These are phyloP conservation scores for Kipferlia bialata DNA, from an alignment of 78 protist species.

Conservation along the genomic window DNA sequence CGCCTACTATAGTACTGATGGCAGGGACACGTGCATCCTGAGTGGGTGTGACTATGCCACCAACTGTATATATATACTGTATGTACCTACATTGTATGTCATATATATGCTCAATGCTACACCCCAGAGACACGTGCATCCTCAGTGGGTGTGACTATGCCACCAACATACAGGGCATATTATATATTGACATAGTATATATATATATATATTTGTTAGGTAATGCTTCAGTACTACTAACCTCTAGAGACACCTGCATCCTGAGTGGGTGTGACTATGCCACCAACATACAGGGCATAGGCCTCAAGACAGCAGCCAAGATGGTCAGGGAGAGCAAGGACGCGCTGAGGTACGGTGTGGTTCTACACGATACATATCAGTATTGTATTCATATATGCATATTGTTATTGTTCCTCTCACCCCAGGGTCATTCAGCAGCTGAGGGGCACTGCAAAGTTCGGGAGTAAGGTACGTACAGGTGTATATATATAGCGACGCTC, in stretches of 20 bases:
- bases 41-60: no score
- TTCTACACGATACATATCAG: no score
- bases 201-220: background rate
- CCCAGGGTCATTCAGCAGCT: no score
- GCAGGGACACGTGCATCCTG: slow-evolving; percentile 62
- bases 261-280: slow-evolving; percentile 89
- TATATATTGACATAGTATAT: no score
- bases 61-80: no score
- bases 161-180: slow-evolving; percentile 56
- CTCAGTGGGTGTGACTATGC: no score
- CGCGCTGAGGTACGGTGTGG: no score
- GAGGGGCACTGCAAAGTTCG: no score
- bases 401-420: no score
- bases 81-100: background rate
- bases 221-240: slow-evolving; percentile 14
- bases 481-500: no score
- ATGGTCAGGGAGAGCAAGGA: slow-evolving; percentile 26
- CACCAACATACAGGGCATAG: slow-evolving; percentile 62
- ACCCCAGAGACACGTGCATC: slow-evolving; percentile 60
- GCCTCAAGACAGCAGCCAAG: slow-evolving; percentile 65
- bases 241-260: slow-evolving; percentile 59
- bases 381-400: no score
- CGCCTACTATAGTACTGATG: slow-evolving; percentile 16
- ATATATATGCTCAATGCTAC: slow-evolving; percentile 18
- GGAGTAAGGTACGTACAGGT: no score